Evolutionary conservation across 2,329 filamentous ascomycete genomes (phyloP).

Genomic region (Scytalidium lignicola): DNA sequence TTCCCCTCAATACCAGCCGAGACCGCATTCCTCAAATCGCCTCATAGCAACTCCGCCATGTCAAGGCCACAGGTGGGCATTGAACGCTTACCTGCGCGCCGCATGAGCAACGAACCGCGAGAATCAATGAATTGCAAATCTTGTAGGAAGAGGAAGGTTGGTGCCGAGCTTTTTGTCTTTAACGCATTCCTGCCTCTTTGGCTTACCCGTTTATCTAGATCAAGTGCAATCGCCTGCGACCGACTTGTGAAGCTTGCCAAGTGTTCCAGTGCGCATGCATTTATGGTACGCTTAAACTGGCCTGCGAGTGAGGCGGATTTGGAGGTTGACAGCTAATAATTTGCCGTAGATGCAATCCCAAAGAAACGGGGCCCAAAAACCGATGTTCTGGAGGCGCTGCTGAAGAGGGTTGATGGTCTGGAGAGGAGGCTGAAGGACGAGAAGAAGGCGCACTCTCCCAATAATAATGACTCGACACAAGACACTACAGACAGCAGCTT

Average conservation of each 20-base stretch:
- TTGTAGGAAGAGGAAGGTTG: constrained; percentile 84
- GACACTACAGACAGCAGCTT: constrained; percentile 14
- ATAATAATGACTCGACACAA: constrained; percentile 12
- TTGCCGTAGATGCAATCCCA: constrained; percentile 67
- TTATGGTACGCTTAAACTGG: constrained; percentile 83
- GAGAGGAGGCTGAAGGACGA: constrained; percentile 74
- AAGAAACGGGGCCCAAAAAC: constrained; percentile 90
- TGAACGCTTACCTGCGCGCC: constrained; percentile 27
- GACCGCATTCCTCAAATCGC: neutral
- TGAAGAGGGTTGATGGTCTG: constrained; percentile 80
- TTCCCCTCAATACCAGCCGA: neutral
- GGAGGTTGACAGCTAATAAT: constrained; percentile 2
- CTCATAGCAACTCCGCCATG: constrained; percentile 16
- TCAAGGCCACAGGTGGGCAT: constrained; percentile 29
- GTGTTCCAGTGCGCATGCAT: constrained; percentile 85
- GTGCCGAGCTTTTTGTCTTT: constrained; percentile 10
- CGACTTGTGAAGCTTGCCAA: constrained; percentile 83
- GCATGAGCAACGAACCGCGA: constrained; percentile 52
- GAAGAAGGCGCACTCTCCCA: constrained; percentile 37
- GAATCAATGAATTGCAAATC: constrained; percentile 97
- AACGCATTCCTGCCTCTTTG: constrained; percentile 14
- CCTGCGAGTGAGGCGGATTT: constrained; percentile 33
- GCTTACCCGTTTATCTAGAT: constrained; percentile 52
- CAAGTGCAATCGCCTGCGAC: constrained; percentile 82
- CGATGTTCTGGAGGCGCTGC: constrained; percentile 75